phyloP scores from a whole-genome alignment of 2,329 filamentous ascomycete species.

The Rhexocercosporidium sp. region DNA sequence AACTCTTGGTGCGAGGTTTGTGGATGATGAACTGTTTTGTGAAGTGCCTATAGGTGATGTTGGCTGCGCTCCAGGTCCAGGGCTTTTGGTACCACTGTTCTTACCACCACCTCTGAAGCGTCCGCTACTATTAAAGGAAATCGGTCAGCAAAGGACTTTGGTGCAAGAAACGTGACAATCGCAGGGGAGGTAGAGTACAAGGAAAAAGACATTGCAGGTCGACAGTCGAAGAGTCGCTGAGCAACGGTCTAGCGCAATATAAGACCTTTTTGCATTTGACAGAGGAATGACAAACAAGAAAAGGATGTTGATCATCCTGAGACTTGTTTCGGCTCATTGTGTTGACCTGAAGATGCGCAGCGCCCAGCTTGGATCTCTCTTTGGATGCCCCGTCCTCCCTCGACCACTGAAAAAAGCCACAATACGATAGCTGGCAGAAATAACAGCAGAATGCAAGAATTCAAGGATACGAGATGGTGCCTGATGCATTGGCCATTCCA shows the following conservation, averaged over 20 bases:
- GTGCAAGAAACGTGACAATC: not conserved
- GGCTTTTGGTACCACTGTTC: conserved; percentile 59
- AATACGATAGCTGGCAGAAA: not conserved
- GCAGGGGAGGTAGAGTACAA: not conserved
- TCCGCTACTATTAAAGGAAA: conserved; percentile 53
- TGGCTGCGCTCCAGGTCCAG: conserved; percentile 52
- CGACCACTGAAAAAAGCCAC: not conserved
- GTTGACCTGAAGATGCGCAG: not conserved
- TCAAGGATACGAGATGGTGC: not conserved
- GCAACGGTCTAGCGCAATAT: not conserved
- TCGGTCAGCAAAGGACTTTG: conserved; percentile 33
- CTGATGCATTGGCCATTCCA: not conserved
- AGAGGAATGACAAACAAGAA: not conserved
- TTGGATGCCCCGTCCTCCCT: not conserved
- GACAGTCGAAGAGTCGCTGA: not conserved
- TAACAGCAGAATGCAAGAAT: not conserved
- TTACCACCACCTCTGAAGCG: conserved; percentile 61
- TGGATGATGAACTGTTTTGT: conserved; percentile 57
- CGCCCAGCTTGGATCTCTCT: not conserved
- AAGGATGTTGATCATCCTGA: not conserved
- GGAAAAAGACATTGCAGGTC: not conserved
- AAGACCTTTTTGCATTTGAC: not conserved
- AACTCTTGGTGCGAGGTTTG: conserved; percentile 60
- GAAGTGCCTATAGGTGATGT: conserved; percentile 51
- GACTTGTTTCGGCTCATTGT: not conserved